Evolutionary conservation across 176 grass and related monocot genomes (phyloP).

Genomic region (Oropetium thomaeum): DNA sequence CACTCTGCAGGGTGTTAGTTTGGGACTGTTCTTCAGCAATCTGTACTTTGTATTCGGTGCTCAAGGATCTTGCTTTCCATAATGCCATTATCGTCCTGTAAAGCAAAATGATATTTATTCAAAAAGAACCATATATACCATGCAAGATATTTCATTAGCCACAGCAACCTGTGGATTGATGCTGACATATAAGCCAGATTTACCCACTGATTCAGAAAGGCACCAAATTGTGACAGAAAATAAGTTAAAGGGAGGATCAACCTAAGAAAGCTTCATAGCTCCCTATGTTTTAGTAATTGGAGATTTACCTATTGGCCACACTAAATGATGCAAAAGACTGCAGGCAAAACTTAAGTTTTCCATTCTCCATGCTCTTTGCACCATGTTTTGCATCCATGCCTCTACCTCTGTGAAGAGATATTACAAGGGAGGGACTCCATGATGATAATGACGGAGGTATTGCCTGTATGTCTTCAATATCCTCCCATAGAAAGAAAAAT

Average conservation of each 20-base stretch:
- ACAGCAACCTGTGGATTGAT: constrained; percentile 13
- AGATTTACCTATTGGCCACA: constrained; percentile 74
- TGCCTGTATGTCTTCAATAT: constrained; percentile 90
- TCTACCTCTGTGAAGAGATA: constrained; percentile 78
- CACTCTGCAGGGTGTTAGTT: constrained; percentile 48
- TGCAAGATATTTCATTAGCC: constrained; percentile 23
- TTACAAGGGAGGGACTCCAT: constrained; percentile 70
- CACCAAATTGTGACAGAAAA: background rate
- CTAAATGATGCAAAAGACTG: constrained; percentile 94
- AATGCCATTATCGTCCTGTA: constrained; percentile 87
- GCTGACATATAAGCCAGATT: background rate
- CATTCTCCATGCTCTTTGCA: constrained; percentile 75
- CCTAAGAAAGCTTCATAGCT: background rate
- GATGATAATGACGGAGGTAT: constrained; percentile 56
- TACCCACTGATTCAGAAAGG: background rate
- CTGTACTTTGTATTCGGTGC: constrained; percentile 63
- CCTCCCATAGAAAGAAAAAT: constrained; percentile 97
- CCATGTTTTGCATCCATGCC: constrained; percentile 93
- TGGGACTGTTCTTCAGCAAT: constrained; percentile 78
- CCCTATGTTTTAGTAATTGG: constrained; percentile 6
- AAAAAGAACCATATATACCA: constrained; percentile 1
- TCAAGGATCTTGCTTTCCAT: constrained; percentile 92
- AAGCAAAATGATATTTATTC: constrained; percentile 31
- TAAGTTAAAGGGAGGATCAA: background rate
- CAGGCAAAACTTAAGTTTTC: constrained; percentile 79